Percentiles rank a stretch among this genome's conserved stretches.
phyloP scores from a whole-genome alignment of 495 filamentous ascomycete species.

The Penicillium psychrofluorescens region DNA sequence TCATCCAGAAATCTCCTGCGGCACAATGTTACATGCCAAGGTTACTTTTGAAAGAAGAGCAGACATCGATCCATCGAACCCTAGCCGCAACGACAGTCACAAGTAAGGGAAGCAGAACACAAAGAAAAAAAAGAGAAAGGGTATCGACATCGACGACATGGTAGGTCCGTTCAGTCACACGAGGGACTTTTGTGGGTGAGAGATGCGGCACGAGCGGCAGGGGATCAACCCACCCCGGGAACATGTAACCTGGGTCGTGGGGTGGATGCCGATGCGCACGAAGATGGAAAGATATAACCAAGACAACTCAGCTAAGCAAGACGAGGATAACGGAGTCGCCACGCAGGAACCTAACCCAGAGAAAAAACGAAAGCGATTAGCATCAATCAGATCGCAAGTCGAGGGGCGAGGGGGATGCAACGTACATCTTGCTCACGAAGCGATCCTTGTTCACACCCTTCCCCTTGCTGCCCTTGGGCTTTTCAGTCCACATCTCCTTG shows the following conservation, averaged over 20 bases:
- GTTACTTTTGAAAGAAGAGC: conserved; percentile 6
- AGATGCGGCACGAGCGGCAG: conserved; percentile 8
- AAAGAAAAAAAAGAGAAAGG: conserved; percentile 9
- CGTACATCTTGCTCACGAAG: conserved; percentile 97
- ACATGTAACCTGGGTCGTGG: conserved; percentile 10
- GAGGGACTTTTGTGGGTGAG: not conserved
- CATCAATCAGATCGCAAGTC: not conserved
- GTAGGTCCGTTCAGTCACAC: conserved; percentile 2
- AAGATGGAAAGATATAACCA: not conserved
- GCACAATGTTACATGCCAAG: conserved; percentile 6
- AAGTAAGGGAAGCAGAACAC: conserved; percentile 16
- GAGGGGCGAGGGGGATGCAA: conserved; percentile 1
- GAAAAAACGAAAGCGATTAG: not conserved
- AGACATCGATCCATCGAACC: not conserved
- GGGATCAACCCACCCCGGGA: conserved; percentile 11
- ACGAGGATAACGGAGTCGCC: conserved; percentile 94
- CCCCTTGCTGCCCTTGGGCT: conserved; percentile 81
- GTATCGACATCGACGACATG: conserved; percentile 24
- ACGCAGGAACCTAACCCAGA: conserved; percentile 67
- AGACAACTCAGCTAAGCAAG: conserved; percentile 60
- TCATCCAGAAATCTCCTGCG: not conserved
- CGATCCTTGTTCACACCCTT: conserved; percentile 94
- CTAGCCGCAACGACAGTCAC: conserved; percentile 8
- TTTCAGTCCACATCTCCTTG: conserved; percentile 99
- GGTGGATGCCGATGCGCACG: conserved; percentile 5